Conservation (phyloP, 352 stramenopile species). For the Phytophthora sp. region DNA sequence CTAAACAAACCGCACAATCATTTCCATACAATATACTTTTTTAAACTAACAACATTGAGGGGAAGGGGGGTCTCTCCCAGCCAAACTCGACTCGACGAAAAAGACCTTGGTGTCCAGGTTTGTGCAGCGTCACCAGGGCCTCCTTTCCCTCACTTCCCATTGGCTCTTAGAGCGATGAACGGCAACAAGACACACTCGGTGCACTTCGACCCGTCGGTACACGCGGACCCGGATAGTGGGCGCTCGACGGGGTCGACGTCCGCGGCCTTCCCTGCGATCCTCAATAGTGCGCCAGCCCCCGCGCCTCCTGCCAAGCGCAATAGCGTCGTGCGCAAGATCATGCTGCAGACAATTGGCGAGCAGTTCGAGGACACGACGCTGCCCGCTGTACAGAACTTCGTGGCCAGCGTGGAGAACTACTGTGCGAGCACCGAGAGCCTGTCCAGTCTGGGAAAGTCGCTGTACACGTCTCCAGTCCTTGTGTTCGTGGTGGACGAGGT, state of each 20-base stretch:
- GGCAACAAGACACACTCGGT: constrained; percentile 66
- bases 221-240: constrained; percentile 56
- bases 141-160: constrained; percentile 8
- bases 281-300: background rate
- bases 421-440: constrained; percentile 80
- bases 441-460: constrained; percentile 80
- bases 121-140: constrained; percentile 5
- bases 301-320: constrained; percentile 32
- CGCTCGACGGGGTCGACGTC: constrained; percentile 35
- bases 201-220: constrained; percentile 74
- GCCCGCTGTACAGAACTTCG: constrained; percentile 76
- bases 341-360: constrained; percentile 81
- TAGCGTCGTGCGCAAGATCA: constrained; percentile 73
- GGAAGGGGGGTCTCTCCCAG: constrained; percentile 19
- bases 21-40: constrained; percentile 10
- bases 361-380: constrained; percentile 72
- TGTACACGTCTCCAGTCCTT: constrained; percentile 77
- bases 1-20: constrained; percentile 20
- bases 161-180: constrained; percentile 40
- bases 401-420: constrained; percentile 74
- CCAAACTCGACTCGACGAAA: constrained; percentile 30
- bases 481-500: constrained; percentile 86
- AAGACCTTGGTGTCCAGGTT: constrained; percentile 16
- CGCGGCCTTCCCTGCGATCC: background rate
- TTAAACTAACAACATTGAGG: constrained; percentile 17